Evolutionary conservation across 768 basidiomycete species (phyloP).

Genomic region (Macrocybe gigantea): DNA sequence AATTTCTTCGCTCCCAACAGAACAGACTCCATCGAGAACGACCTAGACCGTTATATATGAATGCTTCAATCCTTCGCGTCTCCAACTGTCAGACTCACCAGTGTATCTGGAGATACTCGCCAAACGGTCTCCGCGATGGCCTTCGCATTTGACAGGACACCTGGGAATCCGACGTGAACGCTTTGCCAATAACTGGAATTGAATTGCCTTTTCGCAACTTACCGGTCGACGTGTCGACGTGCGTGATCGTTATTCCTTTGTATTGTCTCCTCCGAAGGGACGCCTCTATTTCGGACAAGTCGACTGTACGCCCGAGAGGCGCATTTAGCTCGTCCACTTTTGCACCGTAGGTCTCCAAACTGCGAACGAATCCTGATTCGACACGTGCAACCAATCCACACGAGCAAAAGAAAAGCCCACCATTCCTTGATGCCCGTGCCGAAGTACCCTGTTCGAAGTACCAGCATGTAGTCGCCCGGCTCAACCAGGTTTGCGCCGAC

Average conservation of each 20-base stretch:
- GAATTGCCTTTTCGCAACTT: conserved; percentile 6
- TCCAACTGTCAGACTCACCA: conserved; percentile 35
- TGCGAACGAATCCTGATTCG: conserved; percentile 17
- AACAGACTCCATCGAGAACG: conserved; percentile 83
- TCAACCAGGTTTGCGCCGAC: conserved; percentile 81
- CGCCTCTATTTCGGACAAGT: conserved; percentile 44
- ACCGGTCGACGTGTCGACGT: conserved; percentile 85
- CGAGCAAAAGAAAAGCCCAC: conserved; percentile 29
- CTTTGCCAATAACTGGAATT: not conserved
- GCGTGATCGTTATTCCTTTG: conserved; percentile 82
- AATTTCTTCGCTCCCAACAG: conserved; percentile 89
- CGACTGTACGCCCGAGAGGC: conserved; percentile 60
- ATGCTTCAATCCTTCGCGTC: not conserved
- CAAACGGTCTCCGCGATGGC: conserved; percentile 61
- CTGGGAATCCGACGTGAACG: conserved; percentile 20
- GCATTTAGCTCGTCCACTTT: conserved; percentile 70
- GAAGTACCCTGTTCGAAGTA: conserved; percentile 87
- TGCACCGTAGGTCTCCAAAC: conserved; percentile 76
- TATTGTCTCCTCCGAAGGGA: conserved; percentile 67
- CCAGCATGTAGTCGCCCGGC: conserved; percentile 63
- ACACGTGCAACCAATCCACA: not conserved
- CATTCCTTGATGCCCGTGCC: conserved; percentile 81
- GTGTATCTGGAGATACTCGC: conserved; percentile 71
- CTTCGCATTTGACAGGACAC: conserved; percentile 73
- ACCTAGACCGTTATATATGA: conserved; percentile 34